Base-by-base conservation (phyloP, 805 yeast genomes). In the Starmerella sp. region DNA sequence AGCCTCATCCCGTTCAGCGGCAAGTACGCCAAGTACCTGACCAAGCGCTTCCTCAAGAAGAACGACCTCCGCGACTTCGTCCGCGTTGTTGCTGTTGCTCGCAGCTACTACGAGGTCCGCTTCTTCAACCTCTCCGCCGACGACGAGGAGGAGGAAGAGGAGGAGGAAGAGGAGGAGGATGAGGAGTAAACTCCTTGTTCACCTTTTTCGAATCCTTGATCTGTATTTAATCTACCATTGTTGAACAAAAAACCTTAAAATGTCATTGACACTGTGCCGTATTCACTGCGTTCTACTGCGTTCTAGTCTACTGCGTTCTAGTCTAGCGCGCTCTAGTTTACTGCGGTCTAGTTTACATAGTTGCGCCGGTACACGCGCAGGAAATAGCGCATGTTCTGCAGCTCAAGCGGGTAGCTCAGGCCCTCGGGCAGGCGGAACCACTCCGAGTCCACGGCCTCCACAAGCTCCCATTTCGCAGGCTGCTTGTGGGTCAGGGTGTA, bases 31-130 rank as follows among this genome's bases (percentile, higher is more conserved):
- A 93, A 95, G 83, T 93, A 93, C 95, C 81, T 93, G 75, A 87
- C 97, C 73, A 95, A 93, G 89, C 91, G 95, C 83, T 93, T 87
- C 93, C 87, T 93, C 79, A 95, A 91, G 95, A 93, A 93, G 87
- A 88, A 90, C 91, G 95, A 87, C 80, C 86, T 91, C 81, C 89
- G 97, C 83, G 97, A 93, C 82, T 91, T 97, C 97, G 90, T 91
- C 78, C 93, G 97, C 83, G 90, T 91, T 72, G 96, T 91, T 67
- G 86, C 97, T 65, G 83, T 85, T 73, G 85, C 89, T 81, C 86
- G 86, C 78, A 87, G 90, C 84, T 83, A 82, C 76, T 93, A 93
- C 87, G 86, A 86, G 77, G 83, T 91, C 81, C 90, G 93, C 77
- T 91, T 91, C 96, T 93, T 87, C 96, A 88, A 95, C 77, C 93